phyloP scores from a whole-genome alignment of 129 eudicot genomes.

The Chrysanthemum seticuspe region DNA sequence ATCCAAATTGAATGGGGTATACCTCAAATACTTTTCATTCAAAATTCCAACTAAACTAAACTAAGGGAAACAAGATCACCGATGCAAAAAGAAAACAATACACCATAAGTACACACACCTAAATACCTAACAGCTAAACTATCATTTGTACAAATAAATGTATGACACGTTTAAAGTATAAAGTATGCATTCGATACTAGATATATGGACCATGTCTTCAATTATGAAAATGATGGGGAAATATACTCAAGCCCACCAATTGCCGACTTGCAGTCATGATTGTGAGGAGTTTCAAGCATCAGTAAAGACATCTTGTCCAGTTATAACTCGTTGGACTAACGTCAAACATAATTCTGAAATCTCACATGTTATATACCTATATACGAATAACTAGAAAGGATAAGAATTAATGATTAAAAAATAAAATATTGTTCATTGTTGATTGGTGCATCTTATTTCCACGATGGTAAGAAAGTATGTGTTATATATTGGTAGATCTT shows the following conservation, averaged over 20 bases:
- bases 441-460: no score
- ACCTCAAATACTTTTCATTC: neutral
- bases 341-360: no score
- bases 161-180: neutral
- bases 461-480: no score
- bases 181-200: neutral
- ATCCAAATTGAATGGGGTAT: neutral
- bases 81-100: neutral
- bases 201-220: neutral
- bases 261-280: neutral
- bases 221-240: conserved; percentile 5
- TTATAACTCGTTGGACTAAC: no score
- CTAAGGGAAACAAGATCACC: neutral
- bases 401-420: no score
- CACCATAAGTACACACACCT: neutral
- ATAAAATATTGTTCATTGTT: no score
- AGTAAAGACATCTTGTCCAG: no score
- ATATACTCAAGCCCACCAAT: neutral
- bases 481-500: no score
- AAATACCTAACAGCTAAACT: neutral
- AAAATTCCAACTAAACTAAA: neutral
- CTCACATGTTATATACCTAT: no score
- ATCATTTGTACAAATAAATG: neutral
- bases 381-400: no score
- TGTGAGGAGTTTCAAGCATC: neutral